Evolutionary conservation across 2,329 filamentous ascomycete genomes (phyloP).

Genomic region (Stagonosporopsis cucurbitacearum): DNA sequence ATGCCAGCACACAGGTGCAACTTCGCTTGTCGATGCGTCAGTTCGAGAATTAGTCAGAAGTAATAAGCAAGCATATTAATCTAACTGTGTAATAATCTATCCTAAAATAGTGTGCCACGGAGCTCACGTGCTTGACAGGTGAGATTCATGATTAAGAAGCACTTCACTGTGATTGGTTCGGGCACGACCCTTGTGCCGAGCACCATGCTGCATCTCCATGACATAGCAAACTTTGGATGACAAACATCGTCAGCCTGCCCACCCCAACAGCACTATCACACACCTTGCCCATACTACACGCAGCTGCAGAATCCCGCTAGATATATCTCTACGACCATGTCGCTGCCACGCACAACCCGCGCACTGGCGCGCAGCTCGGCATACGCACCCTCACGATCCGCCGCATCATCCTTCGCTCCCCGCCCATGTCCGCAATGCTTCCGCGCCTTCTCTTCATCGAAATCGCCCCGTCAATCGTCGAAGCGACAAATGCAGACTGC

Average conservation of each 20-base stretch:
- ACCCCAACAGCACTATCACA: conserved; percentile 14
- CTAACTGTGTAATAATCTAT: not conserved
- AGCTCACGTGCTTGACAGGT: conserved; percentile 9
- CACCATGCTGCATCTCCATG: conserved; percentile 29
- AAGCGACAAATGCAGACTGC: conserved; percentile 65
- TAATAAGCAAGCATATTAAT: not conserved
- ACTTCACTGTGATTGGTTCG: not conserved
- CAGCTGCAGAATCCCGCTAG: conserved; percentile 4
- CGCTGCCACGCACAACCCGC: conserved; percentile 36
- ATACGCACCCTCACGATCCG: conserved; percentile 34
- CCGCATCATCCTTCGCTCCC: conserved; percentile 31
- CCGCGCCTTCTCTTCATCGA: conserved; percentile 54
- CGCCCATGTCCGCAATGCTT: conserved; percentile 53
- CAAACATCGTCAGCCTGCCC: conserved; percentile 21
- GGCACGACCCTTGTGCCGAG: conserved; percentile 16
- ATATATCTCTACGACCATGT: conserved; percentile 33
- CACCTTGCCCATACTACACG: not conserved
- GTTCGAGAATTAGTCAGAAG: no score
- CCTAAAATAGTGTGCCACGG: not conserved
- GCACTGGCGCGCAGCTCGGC: conserved; percentile 34
- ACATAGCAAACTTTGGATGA: conserved; percentile 36
- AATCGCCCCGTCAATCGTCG: conserved; percentile 42
- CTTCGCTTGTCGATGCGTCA: not conserved
- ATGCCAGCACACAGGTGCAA: not conserved
- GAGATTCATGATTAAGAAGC: conserved; percentile 3